Evolutionary conservation across 495 filamentous ascomycete species (phyloP), one percentile per base, ranked within the genome.

Genomic region (Staphylotrichum longicolle): DNA sequence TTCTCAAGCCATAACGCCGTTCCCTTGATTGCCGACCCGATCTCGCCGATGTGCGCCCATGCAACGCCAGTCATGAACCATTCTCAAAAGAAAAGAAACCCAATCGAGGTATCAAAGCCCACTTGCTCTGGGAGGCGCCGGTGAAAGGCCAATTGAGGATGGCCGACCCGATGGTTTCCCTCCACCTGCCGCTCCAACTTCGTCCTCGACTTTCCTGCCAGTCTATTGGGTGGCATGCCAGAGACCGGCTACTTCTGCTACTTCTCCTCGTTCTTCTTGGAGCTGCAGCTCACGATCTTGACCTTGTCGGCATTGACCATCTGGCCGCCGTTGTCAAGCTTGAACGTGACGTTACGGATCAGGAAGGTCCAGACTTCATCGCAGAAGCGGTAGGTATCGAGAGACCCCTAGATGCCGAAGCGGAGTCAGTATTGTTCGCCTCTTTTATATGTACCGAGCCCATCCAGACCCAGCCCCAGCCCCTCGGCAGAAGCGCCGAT

Each of bases 341-440:
- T 98, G 83, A 99, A 96, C 32, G 86, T 91, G 57, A 98, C 91
- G 62, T 98, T 93, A 75, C 97, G 97, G 77, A 99, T 94, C 63
- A 98, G 82, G 80, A 99, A 99, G 2, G 95, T 99, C 95, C 95
- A 99, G 57, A 99, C 95, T 79, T 99, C 95, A 76, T 99, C 95
- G 80, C 95, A 99, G 83, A 98, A 99, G 67, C 95, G 91, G 80
- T 99, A 99, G 35, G 95, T 99, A 74, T 99, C 94, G 50, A 99
- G 86, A 66, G 95, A 93, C 35, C 94, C 95, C 94, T 98, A 58
- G 48, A 45, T 8, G 35, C 47, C 35, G 45, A 27, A 27, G 20
- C 20, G 20, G 20, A 40, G 30, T 55, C 32, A 54, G 55, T 50
- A n/a, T 46, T 40, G 30, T 5, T 27, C 20, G n/a, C 7, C 34